Percentiles rank a stretch among this genome's conserved stretches.
phyloP scores from a whole-genome alignment of 371 early-diverging fungal genomes.

The Conidiobolus incongruus region DNA sequence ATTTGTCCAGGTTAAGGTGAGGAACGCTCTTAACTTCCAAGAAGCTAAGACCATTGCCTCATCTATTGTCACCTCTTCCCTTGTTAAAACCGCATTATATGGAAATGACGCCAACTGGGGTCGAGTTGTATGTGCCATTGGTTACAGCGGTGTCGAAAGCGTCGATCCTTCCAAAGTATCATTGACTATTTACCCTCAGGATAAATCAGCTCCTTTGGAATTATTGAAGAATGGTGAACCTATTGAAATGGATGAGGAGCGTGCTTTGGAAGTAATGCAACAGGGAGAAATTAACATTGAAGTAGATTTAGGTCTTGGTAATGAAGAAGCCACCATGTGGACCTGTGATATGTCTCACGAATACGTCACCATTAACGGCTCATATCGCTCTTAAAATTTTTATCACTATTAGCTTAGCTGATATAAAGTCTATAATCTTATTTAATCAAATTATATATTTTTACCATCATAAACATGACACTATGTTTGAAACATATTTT shows the following conservation, averaged over 20 bases:
- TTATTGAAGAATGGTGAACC: conserved; percentile 70
- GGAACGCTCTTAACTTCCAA: conserved; percentile 42
- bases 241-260: conserved; percentile 43
- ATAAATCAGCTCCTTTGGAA: conserved; percentile 27
- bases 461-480: too few relatives aligned
- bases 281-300: conserved; percentile 59
- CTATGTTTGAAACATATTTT: too few relatives aligned
- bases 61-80: conserved; percentile 70
- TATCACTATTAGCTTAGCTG: background rate
- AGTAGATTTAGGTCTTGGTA: conserved; percentile 55
- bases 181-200: conserved; percentile 40
- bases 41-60: conserved; percentile 65
- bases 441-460: too few relatives aligned
- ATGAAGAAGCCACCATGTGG: conserved; percentile 58
- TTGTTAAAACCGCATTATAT: conserved; percentile 87
- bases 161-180: conserved; percentile 52
- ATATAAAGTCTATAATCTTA: too few relatives aligned
- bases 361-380: conserved; percentile 83
- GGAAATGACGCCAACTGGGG: conserved; percentile 97
- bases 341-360: conserved; percentile 88
- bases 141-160: conserved; percentile 43
- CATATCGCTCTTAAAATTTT: conserved; percentile 44
- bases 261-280: conserved; percentile 59
- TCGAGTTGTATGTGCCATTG: conserved; percentile 63
- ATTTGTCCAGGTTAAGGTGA: conserved; percentile 75